These are phyloP conservation scores for Collybiopsis luxurians DNA, from an alignment of 768 basidiomycete species.

Conservation along the genomic window DNA sequence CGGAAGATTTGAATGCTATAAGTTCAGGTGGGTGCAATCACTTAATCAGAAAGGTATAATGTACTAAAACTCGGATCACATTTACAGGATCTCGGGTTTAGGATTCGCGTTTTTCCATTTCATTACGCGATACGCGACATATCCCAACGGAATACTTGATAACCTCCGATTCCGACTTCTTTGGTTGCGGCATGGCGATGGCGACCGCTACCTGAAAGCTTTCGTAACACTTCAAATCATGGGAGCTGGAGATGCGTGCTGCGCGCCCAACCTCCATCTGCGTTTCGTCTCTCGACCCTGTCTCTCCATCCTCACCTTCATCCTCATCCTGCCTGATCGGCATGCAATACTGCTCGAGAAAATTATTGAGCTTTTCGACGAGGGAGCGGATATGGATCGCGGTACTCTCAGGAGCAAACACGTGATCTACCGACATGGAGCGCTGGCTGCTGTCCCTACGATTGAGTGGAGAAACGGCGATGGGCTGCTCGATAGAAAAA, in stretches of 20 bases:
- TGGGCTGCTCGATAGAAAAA: not conserved
- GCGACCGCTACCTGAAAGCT: conserved; percentile 36
- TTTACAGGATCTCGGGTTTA: not conserved
- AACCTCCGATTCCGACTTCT: not conserved
- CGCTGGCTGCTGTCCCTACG: not conserved
- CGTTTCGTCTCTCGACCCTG: not conserved
- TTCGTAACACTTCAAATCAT: not conserved
- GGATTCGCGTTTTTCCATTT: not conserved
- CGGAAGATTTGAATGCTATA: not conserved
- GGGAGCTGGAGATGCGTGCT: not conserved
- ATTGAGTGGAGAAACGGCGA: not conserved
- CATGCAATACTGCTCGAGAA: no score
- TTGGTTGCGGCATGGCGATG: conserved; percentile 37
- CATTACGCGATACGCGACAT: not conserved
- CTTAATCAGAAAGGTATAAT: no score
- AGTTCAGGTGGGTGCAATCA: not conserved
- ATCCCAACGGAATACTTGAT: not conserved
- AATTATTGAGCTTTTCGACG: no score
- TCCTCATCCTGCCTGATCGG: no score
- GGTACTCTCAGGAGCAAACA: no score
- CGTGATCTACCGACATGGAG: no score
- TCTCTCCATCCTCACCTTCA: not conserved
- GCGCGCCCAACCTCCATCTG: not conserved
- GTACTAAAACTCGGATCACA: no score
- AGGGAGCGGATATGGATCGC: no score